Base-by-base conservation (phyloP, 2,329 filamentous ascomycete genomes). In the Fusarium tupiense region DNA sequence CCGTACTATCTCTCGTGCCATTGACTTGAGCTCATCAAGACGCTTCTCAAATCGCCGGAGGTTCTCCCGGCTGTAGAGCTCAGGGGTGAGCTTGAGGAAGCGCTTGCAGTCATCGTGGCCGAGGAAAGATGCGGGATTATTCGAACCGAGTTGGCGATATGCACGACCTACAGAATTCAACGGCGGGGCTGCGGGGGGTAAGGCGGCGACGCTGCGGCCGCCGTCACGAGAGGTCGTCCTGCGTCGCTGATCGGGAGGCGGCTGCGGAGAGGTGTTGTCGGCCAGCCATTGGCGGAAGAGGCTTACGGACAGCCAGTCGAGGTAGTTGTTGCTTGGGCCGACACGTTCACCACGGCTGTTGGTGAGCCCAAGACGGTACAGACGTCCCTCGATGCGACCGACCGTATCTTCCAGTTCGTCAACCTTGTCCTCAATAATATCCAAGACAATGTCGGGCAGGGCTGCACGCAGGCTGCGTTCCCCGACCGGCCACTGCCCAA, bases 401-500 rank as follows among this genome's bases (percentile, higher is more conserved):
- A 97, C 94, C 13, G 91, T 88, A 78, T 98, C 95, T 72, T 95
- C 93, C 24, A 98, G 87, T 82, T 98, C 95, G 76, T 97, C 94
- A 10, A 96, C 94, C 82, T 98, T 98, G 83, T 98, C 95, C 82
- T 98, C 94, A 71, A 98, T 97, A 41, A 98, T 88, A 76, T 98
- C 95, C 16, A 98, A 86, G 2, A 98, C 94, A 0, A 89, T 82
- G 33, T 92, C 90, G 2, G 95, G 93, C 46, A 97, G 87, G 37
- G 92, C 87, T 69, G 90, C 88, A 65, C 94, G 91, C 41, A 98
- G 89, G 76, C 94, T 94, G 33, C 92, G 90, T 77, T 95, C 90
- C 22, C 93, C 94, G 1, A 90, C 86, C 0, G 96, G 95, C 96
- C 96, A 98, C 81, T 97, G 94, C 7, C 96, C 96, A 2, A 98